These are phyloP conservation scores for Plasmodium adleri DNA, from an alignment of 169 alveolate species.

Conservation along the genomic window DNA sequence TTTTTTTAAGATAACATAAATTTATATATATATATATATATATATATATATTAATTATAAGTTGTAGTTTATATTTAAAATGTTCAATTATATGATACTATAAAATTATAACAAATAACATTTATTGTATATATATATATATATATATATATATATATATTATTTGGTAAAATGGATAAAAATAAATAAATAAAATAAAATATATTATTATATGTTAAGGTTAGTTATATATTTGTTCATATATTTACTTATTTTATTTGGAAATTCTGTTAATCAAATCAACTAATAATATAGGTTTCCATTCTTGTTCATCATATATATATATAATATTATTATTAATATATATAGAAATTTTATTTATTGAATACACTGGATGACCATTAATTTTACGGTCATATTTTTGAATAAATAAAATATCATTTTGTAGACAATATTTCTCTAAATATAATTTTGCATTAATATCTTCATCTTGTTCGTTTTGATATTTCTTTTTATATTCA, in stretches of 20 bases:
- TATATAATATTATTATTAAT: conserved; percentile 65
- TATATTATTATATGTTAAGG: not conserved
- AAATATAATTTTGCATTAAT: conserved; percentile 52
- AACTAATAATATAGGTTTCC: conserved; percentile 60
- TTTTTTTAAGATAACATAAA: not conserved
- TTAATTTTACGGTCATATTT: conserved; percentile 63
- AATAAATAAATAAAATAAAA: not conserved
- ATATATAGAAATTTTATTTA: conserved; percentile 64
- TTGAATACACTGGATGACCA: conserved; percentile 50
- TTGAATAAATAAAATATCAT: conserved; percentile 57
- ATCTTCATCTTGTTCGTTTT: conserved; percentile 49
- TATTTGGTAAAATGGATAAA: not conserved
- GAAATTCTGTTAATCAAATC: conserved; percentile 33
- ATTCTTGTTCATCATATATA: conserved; percentile 36
- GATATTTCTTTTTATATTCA: conserved; percentile 18
- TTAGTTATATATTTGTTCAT: not conserved
- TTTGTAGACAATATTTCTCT: conserved; percentile 49
- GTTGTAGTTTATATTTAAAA: not conserved
- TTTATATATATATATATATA: not conserved
- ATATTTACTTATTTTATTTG: not conserved
- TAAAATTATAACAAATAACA: too few species aligned
- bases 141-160: too few species aligned
- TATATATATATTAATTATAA: not conserved
- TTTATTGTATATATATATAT: too few species aligned
- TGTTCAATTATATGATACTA: too few species aligned